Base-by-base conservation (phyloP, 768 basidiomycete genomes). In the Tylopilus plumbeoviolaceoides region DNA sequence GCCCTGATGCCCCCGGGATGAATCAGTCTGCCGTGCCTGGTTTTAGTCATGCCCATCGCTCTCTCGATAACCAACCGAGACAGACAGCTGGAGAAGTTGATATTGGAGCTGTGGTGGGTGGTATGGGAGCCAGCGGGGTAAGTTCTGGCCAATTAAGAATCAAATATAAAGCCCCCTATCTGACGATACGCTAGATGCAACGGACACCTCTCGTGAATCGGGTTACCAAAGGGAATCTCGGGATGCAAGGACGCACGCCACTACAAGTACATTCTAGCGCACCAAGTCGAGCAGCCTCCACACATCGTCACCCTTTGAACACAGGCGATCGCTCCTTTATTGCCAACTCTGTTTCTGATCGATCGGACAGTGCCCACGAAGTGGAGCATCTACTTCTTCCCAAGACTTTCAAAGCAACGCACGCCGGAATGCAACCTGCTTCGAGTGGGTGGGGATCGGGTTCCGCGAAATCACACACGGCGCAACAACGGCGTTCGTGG, bases 51-150 rank as follows among this genome's bases (percentile, higher is more conserved):
- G 35, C 57, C 30, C 57, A 61, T 28, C 60, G 56, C 50, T 55
- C 56, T 36, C 52, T 59, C 18, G 60, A 61, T 50, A 56, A 39
- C 44, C 60, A 56, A 3, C 38, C 45, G 25, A 69, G 64, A 57
- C 56, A 55, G 47, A 11, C 44, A 23, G 47, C 45, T 15, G 60
- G 60, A 36, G 61, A 67, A 43, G 66, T 79, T 33, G 79, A 80
- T 59, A 61, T 85, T 8, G 80, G 75, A 28, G 76, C 76, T 27
- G 78, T 85, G 12, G 76, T 84, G 3, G 82, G 79, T 7, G 80
- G 81, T 20, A 84, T 89, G 83, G 82, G 88, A 60, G 76, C 78
- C 7, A 79, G 71, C 53, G 81, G 84, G 56, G 89, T 86, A 67
- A 46, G 44, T 39, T 41, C 35, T 28, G 17, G 36, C 30, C 44